phyloP scores from a whole-genome alignment of 2,329 filamentous ascomycete genomes.

The Aspergillus neoniger region DNA sequence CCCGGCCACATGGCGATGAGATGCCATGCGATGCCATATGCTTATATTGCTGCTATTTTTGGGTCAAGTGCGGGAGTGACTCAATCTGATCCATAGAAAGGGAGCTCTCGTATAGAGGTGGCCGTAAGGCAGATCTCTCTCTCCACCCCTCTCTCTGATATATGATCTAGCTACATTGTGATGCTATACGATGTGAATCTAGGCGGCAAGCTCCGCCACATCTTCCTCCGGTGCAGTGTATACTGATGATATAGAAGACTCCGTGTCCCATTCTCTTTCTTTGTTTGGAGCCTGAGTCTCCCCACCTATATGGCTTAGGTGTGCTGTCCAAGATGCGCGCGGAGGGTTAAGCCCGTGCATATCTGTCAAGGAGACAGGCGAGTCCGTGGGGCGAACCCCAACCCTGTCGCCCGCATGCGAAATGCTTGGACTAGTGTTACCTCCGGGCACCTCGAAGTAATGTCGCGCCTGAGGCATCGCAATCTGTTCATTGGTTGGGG shows the following conservation, averaged over 20 bases:
- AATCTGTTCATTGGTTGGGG: background rate
- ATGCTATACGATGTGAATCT: background rate
- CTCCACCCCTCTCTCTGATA: background rate
- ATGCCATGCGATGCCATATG: background rate
- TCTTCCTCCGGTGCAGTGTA: constrained; percentile 29
- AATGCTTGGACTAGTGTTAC: background rate
- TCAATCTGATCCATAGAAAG: no score
- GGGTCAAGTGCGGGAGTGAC: no score
- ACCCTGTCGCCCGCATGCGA: background rate
- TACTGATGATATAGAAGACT: constrained; percentile 28
- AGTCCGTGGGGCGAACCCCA: background rate
- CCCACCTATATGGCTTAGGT: background rate
- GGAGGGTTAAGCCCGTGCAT: background rate
- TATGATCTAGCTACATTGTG: background rate
- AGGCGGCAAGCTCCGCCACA: constrained; percentile 9
- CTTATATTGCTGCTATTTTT: no score
- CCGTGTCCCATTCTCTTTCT: constrained; percentile 15
- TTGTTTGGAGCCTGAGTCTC: background rate
- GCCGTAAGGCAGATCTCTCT: no score
- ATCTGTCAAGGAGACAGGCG: constrained; percentile 6
- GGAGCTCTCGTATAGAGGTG: no score
- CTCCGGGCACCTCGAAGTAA: background rate
- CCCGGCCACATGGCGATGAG: no score
- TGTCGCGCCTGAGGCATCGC: constrained; percentile 1
- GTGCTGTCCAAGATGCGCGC: background rate